These are phyloP conservation scores for Nematocida ironsii DNA, from an alignment of 371 early-diverging fungal genomes.

Conservation along the genomic window DNA sequence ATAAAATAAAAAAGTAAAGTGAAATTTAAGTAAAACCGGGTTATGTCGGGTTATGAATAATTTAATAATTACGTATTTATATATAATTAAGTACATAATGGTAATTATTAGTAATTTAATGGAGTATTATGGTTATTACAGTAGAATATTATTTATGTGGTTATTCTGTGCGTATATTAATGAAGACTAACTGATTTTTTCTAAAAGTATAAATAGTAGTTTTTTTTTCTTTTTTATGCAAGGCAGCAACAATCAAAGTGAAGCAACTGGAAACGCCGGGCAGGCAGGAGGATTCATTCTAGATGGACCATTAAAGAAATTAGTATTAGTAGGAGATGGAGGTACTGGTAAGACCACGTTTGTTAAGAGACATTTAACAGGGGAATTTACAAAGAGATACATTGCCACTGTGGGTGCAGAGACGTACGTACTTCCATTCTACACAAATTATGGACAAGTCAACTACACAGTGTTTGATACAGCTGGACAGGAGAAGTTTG, in stretches of 20 bases:
- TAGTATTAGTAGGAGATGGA: conserved; percentile 89
- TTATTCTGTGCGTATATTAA: no score
- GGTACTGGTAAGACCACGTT: conserved; percentile 99
- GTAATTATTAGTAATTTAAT: not conserved
- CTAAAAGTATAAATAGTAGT: conserved; percentile 16
- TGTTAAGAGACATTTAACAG: conserved; percentile 97
- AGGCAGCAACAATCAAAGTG: conserved; percentile 33
- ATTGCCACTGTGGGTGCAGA: conserved; percentile 98
- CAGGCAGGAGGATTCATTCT: not conserved
- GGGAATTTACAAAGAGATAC: conserved; percentile 99
- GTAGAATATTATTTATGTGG: no score
- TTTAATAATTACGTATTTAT: no score
- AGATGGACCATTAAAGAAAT: conserved; percentile 54
- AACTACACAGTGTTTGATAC: conserved; percentile 88
- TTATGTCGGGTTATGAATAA: no score
- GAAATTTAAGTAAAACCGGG: no score
- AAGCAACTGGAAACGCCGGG: conserved; percentile 2
- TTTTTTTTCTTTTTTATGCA: conserved; percentile 30
- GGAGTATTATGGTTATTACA: no score
- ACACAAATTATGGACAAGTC: conserved; percentile 89
- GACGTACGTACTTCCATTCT: conserved; percentile 90
- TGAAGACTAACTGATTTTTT: not conserved
- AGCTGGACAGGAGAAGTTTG: conserved; percentile 99
- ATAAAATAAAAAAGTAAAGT: no score
- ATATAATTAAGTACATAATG: not conserved